Evolutionary conservation across 2,329 filamentous ascomycete genomes (phyloP).

Genomic region (Epichloe aotearoae): DNA sequence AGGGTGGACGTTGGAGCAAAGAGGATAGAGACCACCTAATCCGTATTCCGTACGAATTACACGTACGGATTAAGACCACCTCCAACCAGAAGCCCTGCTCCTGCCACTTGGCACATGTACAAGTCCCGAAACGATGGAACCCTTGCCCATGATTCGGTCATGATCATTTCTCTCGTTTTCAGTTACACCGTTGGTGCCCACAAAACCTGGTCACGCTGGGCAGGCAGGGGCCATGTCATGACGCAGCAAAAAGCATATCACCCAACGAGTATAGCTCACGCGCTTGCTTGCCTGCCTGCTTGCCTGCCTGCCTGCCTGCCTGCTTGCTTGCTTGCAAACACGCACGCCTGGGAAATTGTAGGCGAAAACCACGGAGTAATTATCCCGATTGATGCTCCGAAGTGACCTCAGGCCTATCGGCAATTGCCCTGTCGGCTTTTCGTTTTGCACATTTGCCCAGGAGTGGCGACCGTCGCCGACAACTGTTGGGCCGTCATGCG

Average conservation of each 20-base stretch:
- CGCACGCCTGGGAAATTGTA: not conserved
- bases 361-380: not conserved
- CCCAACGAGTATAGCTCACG: not conserved
- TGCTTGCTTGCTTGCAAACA: not conserved
- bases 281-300: not conserved
- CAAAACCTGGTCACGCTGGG: conserved; percentile 1
- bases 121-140: conserved; percentile 1
- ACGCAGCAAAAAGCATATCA: not conserved
- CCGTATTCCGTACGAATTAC: not conserved
- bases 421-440: conserved; percentile 3
- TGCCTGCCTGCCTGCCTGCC: too few relatives aligned
- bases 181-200: conserved; percentile 1
- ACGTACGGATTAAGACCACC: not conserved
- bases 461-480: not conserved
- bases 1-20: not conserved
- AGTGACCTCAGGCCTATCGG: conserved; percentile 2
- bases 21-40: not conserved
- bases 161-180: not conserved
- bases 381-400: conserved; percentile 1
- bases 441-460: not conserved
- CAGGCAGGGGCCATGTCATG: conserved; percentile 5
- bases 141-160: conserved; percentile 5
- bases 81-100: not conserved
- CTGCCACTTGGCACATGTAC: not conserved
- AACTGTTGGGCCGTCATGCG: not conserved